phyloP scores from a whole-genome alignment of 805 yeast genomes.

The Monosporozyma solicola region DNA sequence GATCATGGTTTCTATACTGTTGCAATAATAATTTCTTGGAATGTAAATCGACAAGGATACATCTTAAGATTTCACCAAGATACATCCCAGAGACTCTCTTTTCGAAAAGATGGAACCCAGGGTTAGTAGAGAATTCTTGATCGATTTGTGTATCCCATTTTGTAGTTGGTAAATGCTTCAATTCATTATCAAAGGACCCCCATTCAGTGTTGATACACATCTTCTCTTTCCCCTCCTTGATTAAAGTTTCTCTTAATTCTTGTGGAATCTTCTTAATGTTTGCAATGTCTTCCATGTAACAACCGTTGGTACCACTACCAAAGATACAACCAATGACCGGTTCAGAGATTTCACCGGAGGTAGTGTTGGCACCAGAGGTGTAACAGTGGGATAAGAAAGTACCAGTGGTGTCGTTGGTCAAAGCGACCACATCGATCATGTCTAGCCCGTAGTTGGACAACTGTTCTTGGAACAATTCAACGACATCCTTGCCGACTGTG shows the following conservation, averaged over 20 bases:
- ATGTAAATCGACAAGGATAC: constrained; percentile 60
- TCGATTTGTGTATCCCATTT: constrained; percentile 70
- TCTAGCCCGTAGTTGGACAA: constrained; percentile 52
- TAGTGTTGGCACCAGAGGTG: constrained; percentile 38
- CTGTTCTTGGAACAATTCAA: constrained; percentile 58
- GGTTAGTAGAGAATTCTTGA: constrained; percentile 58
- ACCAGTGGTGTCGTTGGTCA: constrained; percentile 95
- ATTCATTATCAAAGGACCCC: constrained; percentile 92
- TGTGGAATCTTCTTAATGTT: constrained; percentile 68
- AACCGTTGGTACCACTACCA: constrained; percentile 98
- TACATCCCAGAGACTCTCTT: constrained; percentile 90
- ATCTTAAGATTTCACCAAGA: constrained; percentile 81
- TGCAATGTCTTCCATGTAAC: constrained; percentile 71
- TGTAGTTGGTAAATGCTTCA: constrained; percentile 67
- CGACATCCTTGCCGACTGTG: constrained; percentile 78
- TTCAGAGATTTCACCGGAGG: constrained; percentile 51
- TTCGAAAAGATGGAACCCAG: constrained; percentile 85
- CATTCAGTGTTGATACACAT: constrained; percentile 96
- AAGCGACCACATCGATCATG: constrained; percentile 63
- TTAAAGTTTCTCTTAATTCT: constrained; percentile 30
- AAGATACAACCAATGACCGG: constrained; percentile 85
- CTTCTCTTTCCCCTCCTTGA: constrained; percentile 41
- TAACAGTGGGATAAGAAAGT: constrained; percentile 85
- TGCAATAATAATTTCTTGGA: constrained; percentile 47
- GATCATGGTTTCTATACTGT: constrained; percentile 38